A percentile compares a stretch with the other conserved stretches of the same genome.
Evolutionary conservation across 495 filamentous ascomycete species (phyloP).

Genomic region (Xylaria cubensis): DNA sequence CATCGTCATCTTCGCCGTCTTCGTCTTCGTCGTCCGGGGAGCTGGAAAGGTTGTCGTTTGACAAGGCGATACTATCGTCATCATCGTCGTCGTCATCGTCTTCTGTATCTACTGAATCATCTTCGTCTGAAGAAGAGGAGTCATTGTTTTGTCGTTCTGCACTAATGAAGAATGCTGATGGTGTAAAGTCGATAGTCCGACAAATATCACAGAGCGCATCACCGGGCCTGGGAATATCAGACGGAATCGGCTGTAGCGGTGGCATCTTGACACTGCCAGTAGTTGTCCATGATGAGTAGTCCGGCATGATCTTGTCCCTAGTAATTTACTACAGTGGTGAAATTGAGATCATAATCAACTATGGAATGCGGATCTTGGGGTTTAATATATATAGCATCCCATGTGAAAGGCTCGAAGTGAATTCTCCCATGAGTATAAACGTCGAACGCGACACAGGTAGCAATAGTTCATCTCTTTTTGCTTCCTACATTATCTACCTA

Average conservation of each 20-base stretch:
- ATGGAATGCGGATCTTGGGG: background rate
- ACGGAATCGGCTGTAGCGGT: slow-evolving; percentile 3
- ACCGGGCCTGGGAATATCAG: background rate
- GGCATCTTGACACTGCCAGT: background rate
- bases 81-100: background rate
- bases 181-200: background rate
- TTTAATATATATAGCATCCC: background rate
- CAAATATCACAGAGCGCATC: slow-evolving; percentile 12
- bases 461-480: background rate
- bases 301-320: background rate
- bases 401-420: background rate
- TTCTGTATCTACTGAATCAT: background rate
- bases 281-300: background rate
- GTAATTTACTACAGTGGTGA: background rate
- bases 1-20: background rate
- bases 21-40: background rate
- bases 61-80: background rate
- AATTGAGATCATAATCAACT: background rate
- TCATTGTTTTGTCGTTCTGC: background rate
- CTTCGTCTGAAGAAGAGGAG: background rate
- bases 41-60: background rate
- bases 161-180: background rate
- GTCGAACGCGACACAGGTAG: background rate
- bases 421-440: background rate
- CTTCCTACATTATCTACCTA: background rate